phyloP scores from a whole-genome alignment of 495 filamentous ascomycete genomes.

The Clavariopsis aquatica region DNA sequence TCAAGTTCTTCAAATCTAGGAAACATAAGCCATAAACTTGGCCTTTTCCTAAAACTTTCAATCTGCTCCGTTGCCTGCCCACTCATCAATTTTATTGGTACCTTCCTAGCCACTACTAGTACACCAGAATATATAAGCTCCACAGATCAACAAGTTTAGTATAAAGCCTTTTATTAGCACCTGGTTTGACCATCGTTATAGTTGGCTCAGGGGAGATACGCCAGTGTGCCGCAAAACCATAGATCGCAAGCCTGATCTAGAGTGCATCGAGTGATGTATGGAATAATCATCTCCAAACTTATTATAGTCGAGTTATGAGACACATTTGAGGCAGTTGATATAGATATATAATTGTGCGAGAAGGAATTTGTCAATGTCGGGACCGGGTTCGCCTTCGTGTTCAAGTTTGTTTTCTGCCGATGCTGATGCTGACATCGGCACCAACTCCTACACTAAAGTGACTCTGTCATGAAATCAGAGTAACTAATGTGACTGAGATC shows the following conservation, averaged over 20 bases:
- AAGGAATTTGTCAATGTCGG: too few relatives aligned
- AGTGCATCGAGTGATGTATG: conserved; percentile 30
- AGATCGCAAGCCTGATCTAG: conserved; percentile 16
- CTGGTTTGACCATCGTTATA: conserved; percentile 9
- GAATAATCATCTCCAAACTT: too few relatives aligned
- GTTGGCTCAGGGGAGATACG: conserved; percentile 29
- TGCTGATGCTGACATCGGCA: too few relatives aligned
- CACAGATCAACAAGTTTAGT: conserved; percentile 29
- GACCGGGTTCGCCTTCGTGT: too few relatives aligned
- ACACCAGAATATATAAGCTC: conserved; percentile 30
- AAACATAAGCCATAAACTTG: too few relatives aligned
- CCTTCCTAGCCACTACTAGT: conserved; percentile 26
- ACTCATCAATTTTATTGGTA: conserved; percentile 27
- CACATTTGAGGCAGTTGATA: too few relatives aligned
- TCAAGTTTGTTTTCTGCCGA: too few relatives aligned
- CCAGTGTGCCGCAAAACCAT: conserved; percentile 26
- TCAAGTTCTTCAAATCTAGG: conserved; percentile 14
- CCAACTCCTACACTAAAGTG: too few relatives aligned
- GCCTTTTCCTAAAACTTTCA: conserved; percentile 14
- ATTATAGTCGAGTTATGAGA: too few relatives aligned
- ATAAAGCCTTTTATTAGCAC: conserved; percentile 9
- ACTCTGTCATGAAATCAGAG: too few relatives aligned
- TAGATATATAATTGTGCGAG: too few relatives aligned
- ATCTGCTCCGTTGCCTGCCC: conserved; percentile 24
- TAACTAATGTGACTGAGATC: too few relatives aligned